Base-by-base conservation (phyloP, 495 filamentous ascomycete species). In the Podospora didyma region DNA sequence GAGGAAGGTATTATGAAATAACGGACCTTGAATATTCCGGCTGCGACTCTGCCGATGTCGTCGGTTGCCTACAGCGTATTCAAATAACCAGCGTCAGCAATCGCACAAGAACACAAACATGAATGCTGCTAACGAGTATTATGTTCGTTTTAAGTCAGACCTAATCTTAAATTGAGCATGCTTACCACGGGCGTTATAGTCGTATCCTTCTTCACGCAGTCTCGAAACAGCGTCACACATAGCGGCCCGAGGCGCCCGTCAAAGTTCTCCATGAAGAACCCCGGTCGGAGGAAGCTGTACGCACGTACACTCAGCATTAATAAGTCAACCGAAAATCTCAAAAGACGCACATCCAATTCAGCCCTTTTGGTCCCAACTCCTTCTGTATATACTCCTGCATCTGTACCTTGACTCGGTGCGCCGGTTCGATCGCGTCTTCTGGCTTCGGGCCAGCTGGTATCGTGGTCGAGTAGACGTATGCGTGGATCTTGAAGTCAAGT, bases 261-360 rank as follows among this genome's bases (percentile, higher is more conserved):
- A 21, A 72, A 64, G 49, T 75, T 75, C 56, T 77, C 74, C 65
- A 73, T 70, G 58, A 77, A 77, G 46, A 73, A 67, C 1, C 70
- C 69, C 4, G 75, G 75, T 31, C 72, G 62, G 12, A 77, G 48
- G 23, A 75, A 65, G 2, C 70, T 77, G 41, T 49, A 28, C 35
- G 57, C 11, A 16, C 47, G 34, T 16, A 42, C 10, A 31, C 16
- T 16, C 47, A 34, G 24, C 11, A 24, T 49, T 31, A 22, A 14
- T 17, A 22, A n/a, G 14, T 4, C 26, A 31, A 31, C 3, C 9
- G 26, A 31, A 31, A 31, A n/a, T n/a, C n/a, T n/a, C 26, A 9
- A 9, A 34, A 16, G 12, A 64, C 69, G 58, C 46, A 69, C 69
- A 57, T 67, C 69, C 67, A 72, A 23, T 60, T 62, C 10, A 72